Evolutionary conservation across 768 basidiomycete genomes (phyloP).

Genomic region (Tylopilus balloui): DNA sequence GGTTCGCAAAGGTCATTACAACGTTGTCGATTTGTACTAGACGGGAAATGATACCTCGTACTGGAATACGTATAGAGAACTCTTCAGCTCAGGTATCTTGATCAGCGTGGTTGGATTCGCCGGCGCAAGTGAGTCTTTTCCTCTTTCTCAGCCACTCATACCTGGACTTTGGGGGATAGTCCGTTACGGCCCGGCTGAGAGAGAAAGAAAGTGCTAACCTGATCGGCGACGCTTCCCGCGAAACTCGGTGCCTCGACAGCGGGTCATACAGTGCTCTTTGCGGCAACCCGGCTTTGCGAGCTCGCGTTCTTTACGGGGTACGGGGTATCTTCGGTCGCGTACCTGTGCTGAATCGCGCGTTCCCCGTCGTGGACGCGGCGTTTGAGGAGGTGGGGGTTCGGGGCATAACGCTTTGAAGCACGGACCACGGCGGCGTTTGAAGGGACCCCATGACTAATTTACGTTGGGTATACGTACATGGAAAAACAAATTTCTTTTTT

Average conservation of each 20-base stretch:
- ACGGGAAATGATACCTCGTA: slow-evolving; percentile 60
- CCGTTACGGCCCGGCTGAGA: neutral
- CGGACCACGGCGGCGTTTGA: neutral
- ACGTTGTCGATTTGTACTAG: slow-evolving; percentile 68
- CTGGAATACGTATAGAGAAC: slow-evolving; percentile 65
- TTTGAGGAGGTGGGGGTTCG: slow-evolving; percentile 60
- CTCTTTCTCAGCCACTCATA: neutral
- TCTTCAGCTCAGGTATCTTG: slow-evolving; percentile 68
- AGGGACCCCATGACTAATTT: neutral
- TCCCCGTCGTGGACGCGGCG: slow-evolving; percentile 51
- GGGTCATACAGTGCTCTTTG: slow-evolving; percentile 57
- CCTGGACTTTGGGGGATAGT: neutral
- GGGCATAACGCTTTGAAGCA: too few species aligned
- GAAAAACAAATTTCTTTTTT: slow-evolving; percentile 7
- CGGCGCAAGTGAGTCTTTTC: slow-evolving; percentile 52
- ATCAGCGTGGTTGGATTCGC: slow-evolving; percentile 83
- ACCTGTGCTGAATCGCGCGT: slow-evolving; percentile 55
- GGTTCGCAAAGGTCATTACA: slow-evolving; percentile 64
- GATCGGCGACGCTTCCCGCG: neutral
- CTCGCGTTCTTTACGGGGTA: slow-evolving; percentile 87
- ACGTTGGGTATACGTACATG: neutral
- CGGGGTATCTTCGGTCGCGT: slow-evolving; percentile 60
- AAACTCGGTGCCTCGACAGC: slow-evolving; percentile 31
- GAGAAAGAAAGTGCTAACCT: neutral
- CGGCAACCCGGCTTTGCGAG: slow-evolving; percentile 68